Percentiles rank a stretch among this genome's conserved stretches.
Conservation (phyloP, 495 filamentous ascomycete species). For the Oidiodendron maius region DNA sequence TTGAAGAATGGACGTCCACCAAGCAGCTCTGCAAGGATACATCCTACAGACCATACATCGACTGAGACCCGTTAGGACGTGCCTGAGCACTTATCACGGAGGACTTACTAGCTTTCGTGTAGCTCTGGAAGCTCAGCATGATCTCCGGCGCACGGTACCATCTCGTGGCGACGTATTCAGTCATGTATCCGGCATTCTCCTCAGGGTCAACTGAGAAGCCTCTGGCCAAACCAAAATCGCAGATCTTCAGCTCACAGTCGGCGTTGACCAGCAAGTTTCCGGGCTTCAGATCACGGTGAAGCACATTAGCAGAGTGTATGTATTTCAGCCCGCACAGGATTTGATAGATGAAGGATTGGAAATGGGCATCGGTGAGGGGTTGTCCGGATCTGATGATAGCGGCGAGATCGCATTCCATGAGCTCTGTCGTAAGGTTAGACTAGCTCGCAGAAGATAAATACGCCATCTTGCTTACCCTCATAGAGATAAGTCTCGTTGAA, state of each 20-base stretch:
- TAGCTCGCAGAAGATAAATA: too few relatives aligned
- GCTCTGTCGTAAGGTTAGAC: constrained; percentile 50
- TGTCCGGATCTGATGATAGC: constrained; percentile 97
- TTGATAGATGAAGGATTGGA: constrained; percentile 93
- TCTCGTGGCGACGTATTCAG: constrained; percentile 95
- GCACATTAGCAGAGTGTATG: constrained; percentile 95
- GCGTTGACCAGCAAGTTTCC: constrained; percentile 97
- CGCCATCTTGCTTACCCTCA: constrained; percentile 79
- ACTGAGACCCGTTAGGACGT: constrained; percentile 43
- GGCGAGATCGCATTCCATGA: constrained; percentile 99
- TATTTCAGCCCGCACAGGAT: constrained; percentile 96
- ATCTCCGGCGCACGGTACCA: constrained; percentile 99
- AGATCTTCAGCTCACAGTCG: constrained; percentile 98
- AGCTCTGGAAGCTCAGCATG: constrained; percentile 99
- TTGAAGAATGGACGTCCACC: constrained; percentile 98
- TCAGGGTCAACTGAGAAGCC: constrained; percentile 96
- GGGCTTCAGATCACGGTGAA: constrained; percentile 94
- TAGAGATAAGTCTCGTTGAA: constrained; percentile 99
- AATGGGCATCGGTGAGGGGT: constrained; percentile 92
- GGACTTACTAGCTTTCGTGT: constrained; percentile 95
- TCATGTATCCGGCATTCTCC: constrained; percentile 99
- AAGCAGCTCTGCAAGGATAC: constrained; percentile 93
- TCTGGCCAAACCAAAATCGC: constrained; percentile 93
- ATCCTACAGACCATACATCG: constrained; percentile 98
- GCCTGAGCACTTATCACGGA: background rate